Percentiles rank a stretch among this genome's conserved stretches.
These are phyloP conservation scores for Rhizopogon rudus DNA, from an alignment of 768 basidiomycete species.

Conservation along the genomic window DNA sequence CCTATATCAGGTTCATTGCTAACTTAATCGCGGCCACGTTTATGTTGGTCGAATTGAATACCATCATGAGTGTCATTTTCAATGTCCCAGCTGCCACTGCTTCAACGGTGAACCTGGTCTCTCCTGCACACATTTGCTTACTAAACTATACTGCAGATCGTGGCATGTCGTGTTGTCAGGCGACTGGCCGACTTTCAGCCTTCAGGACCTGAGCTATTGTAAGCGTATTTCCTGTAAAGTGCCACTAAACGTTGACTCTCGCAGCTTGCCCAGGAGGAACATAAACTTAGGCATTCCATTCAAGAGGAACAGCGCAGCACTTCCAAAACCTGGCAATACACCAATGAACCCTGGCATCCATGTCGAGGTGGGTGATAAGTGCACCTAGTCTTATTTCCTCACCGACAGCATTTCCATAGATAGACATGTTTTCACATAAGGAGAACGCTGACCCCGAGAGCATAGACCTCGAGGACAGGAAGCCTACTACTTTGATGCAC, in stretches of 20 bases:
- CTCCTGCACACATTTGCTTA: not conserved
- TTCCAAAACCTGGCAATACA: not conserved
- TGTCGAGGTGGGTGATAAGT: constrained; percentile 26
- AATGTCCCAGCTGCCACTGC: constrained; percentile 59
- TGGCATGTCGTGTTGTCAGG: constrained; percentile 56
- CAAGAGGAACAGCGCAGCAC: not conserved
- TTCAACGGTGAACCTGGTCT: constrained; percentile 37
- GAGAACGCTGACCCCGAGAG: too few species aligned
- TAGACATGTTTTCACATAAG: constrained; percentile 21
- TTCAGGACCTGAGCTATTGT: constrained; percentile 24
- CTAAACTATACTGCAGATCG: constrained; percentile 36
- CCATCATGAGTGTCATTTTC: constrained; percentile 63
- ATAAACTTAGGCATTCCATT: constrained; percentile 4
- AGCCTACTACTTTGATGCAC: too few species aligned
- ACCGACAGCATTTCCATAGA: constrained; percentile 11
- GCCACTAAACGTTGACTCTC: not conserved
- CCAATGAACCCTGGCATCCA: constrained; percentile 19
- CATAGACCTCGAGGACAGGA: too few species aligned
- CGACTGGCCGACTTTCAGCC: constrained; percentile 46
- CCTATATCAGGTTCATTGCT: constrained; percentile 29
- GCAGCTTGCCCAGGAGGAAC: too few species aligned
- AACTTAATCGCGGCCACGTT: constrained; percentile 46
- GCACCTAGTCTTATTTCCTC: not conserved
- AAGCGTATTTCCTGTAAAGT: constrained; percentile 3
- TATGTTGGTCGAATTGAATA: constrained; percentile 61